Conservation (phyloP, 1,284 basidiomycete genomes). For the Cutaneotrichosporon sp. region DNA sequence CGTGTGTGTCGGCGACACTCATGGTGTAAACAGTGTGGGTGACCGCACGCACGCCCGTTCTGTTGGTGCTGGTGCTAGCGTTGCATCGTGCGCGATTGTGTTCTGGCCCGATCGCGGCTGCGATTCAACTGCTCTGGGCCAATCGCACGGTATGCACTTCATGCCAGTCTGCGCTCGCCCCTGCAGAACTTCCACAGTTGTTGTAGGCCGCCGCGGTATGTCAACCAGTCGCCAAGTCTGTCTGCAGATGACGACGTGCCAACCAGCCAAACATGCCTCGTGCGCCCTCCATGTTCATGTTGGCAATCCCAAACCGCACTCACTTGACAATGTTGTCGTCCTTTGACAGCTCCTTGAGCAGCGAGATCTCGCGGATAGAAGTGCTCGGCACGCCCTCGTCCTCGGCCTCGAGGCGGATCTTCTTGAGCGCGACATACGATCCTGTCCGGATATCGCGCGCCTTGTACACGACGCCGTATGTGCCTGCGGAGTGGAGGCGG, state of each 20-base stretch:
- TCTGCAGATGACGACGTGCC: not conserved
- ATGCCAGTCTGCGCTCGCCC: not conserved
- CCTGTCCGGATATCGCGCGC: constrained; percentile 74
- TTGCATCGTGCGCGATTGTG: not conserved
- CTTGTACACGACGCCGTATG: constrained; percentile 98
- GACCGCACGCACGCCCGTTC: not conserved
- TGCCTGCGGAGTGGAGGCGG: constrained; percentile 62
- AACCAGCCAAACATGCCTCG: not conserved
- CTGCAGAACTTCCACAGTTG: not conserved
- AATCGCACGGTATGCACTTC: not conserved
- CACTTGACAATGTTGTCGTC: constrained; percentile 88
- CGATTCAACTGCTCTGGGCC: not conserved
- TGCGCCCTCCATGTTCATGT: not conserved
- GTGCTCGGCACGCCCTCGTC: constrained; percentile 93
- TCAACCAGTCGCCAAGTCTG: not conserved
- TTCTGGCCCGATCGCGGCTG: not conserved
- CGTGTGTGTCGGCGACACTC: not conserved
- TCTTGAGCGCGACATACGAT: constrained; percentile 87
- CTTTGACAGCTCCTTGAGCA: constrained; percentile 87
- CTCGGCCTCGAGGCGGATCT: constrained; percentile 96
- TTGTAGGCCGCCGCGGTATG: not conserved
- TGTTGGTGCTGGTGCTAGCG: not conserved
- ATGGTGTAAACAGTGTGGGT: not conserved
- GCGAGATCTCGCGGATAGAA: constrained; percentile 93
- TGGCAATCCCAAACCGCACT: constrained; percentile 19